Evolutionary conservation across 2,329 filamentous ascomycete genomes (phyloP).

Genomic region (Colletotrichum agaves): DNA sequence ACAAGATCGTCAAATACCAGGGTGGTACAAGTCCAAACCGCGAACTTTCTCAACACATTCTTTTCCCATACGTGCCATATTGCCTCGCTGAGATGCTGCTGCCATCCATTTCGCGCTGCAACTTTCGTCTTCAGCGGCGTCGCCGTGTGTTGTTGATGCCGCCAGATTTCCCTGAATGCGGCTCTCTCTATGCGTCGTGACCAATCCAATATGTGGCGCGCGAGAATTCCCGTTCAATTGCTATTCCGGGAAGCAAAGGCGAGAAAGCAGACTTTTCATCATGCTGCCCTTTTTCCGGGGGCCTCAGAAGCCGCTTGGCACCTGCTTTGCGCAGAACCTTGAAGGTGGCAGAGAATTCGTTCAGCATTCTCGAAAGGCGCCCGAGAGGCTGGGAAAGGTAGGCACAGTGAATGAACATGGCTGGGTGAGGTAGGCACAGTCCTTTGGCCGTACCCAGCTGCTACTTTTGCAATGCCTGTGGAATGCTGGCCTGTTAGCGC

Average conservation of each 20-base stretch:
- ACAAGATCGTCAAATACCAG: constrained; percentile 29
- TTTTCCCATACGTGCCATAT: constrained; percentile 37
- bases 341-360: not conserved
- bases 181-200: constrained; percentile 25
- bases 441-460: constrained; percentile 10
- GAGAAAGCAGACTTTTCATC: not conserved
- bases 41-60: constrained; percentile 35
- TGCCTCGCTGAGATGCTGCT: constrained; percentile 11
- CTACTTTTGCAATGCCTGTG: not conserved
- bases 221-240: constrained; percentile 14
- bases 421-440: no score
- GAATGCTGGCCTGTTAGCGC: constrained; percentile 29
- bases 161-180: constrained; percentile 22
- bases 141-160: constrained; percentile 16
- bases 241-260: not conserved
- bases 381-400: constrained; percentile 13
- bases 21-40: constrained; percentile 36
- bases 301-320: not conserved
- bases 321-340: not conserved
- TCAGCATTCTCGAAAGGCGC: not conserved
- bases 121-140: constrained; percentile 13
- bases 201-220: constrained; percentile 12
- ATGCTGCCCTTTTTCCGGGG: not conserved
- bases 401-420: no score
- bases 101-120: constrained; percentile 1